These are phyloP conservation scores for Diaporthe citriasiana DNA, from an alignment of 2,329 filamentous ascomycete genomes.

Conservation along the genomic window DNA sequence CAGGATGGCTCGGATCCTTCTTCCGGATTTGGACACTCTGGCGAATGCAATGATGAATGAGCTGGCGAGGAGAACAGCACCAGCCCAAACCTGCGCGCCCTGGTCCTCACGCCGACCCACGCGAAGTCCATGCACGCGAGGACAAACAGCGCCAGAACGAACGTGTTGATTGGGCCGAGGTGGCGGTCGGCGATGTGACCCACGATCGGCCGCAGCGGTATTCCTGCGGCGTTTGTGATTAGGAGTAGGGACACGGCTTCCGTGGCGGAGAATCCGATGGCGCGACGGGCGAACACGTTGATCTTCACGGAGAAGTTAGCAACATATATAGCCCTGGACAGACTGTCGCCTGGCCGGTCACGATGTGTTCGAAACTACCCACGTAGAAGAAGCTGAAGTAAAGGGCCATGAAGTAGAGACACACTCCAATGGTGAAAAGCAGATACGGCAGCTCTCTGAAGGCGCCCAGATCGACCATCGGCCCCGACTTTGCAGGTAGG, in stretches of 20 bases:
- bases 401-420: conserved; percentile 62
- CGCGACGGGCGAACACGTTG: conserved; percentile 51
- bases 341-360: too few relatives aligned
- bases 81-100: conserved; percentile 37
- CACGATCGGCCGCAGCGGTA: conserved; percentile 67
- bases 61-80: not conserved
- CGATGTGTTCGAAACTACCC: conserved; percentile 67
- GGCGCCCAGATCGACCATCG: conserved; percentile 64
- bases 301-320: conserved; percentile 44
- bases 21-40: not conserved
- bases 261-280: conserved; percentile 61
- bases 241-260: conserved; percentile 69
- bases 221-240: conserved; percentile 69
- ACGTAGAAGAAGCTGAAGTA: conserved; percentile 68
- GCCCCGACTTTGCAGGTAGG: conserved; percentile 59
- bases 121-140: conserved; percentile 64
- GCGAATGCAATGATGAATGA: not conserved
- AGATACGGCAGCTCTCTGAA: conserved; percentile 64
- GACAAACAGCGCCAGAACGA: conserved; percentile 62
- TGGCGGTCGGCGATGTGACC: conserved; percentile 66
- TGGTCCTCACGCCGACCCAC: conserved; percentile 67
- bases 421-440: conserved; percentile 54
- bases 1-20: not conserved
- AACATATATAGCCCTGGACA: conserved; percentile 13
- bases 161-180: conserved; percentile 68